These are phyloP conservation scores for Uncinocarpus reesii DNA, from an alignment of 2,329 filamentous ascomycete species.

Conservation along the genomic window DNA sequence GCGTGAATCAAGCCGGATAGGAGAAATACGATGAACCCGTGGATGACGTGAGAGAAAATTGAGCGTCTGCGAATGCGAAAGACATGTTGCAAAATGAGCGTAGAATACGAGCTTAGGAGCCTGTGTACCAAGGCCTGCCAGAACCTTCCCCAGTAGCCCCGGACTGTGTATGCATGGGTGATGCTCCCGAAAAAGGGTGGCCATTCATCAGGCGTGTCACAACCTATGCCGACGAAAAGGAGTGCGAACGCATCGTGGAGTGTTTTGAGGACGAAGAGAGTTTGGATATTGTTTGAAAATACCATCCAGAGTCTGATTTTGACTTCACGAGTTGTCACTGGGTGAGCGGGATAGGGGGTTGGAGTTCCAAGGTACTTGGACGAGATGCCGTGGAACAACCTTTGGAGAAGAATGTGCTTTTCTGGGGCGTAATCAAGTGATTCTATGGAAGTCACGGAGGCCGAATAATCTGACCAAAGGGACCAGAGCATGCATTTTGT, in stretches of 20 bases:
- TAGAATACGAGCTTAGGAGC: background rate
- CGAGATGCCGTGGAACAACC: background rate
- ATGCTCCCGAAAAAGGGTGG: slow-evolving; percentile 10
- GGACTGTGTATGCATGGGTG: slow-evolving; percentile 5
- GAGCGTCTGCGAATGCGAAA: background rate
- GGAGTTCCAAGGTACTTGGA: background rate
- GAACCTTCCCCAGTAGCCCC: slow-evolving; percentile 10
- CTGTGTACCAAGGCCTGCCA: slow-evolving; percentile 10
- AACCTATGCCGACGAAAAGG: slow-evolving; percentile 5
- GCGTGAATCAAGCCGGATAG: slow-evolving; percentile 4
- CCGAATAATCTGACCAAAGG: background rate
- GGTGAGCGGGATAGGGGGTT: background rate
- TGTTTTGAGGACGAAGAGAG: background rate
- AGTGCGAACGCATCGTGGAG: slow-evolving; percentile 8
- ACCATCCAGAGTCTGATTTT: slow-evolving; percentile 1
- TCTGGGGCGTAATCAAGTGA: slow-evolving; percentile 8
- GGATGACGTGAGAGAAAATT: slow-evolving; percentile 3
- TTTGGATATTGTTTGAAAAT: slow-evolving; percentile 1
- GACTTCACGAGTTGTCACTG: slow-evolving; percentile 5
- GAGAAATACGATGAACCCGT: slow-evolving; percentile 3
- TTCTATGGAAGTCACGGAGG: background rate
- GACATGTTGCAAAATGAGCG: slow-evolving; percentile 1
- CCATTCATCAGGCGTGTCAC: slow-evolving; percentile 8
- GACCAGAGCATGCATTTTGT: background rate
- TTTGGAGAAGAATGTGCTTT: slow-evolving; percentile 6